Base-by-base conservation (phyloP, 495 filamentous ascomycete genomes). In the Trichoderma asperelloides region DNA sequence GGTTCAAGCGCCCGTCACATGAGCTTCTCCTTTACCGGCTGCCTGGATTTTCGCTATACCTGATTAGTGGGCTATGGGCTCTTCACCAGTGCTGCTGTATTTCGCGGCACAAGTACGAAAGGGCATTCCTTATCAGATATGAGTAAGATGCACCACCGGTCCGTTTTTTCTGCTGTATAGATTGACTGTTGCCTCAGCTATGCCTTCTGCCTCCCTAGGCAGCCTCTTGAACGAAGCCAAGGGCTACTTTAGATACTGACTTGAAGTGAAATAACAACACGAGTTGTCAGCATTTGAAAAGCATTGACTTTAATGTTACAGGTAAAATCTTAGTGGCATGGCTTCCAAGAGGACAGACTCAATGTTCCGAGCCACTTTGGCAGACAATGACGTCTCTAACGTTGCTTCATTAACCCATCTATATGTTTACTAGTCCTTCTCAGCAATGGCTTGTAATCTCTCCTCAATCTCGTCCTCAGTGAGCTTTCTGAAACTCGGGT, bases 381-480 rank as follows among this genome's bases (percentile, higher is more conserved):
- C 18, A 51, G n/a, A 51, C 1, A 45, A 13, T 28, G 12, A 60
- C 25, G 55, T 60, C 55, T 60, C 55, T 55, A 60, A 60, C 12
- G 55, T 60, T 60, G 55, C 27, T 28, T 60, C 55, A 60, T 60
- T 60, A 60, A 65, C 65, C 33, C 49, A 57, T 41, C 65, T 40
- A 30, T 47, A 40, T 28, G 30, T 18, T 47, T 70, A 71, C 87
- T 84, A 98, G 80, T 98, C 95, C 85, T 97, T 98, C 81, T 98
- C 95, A 63, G 90, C 90, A 77, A 98, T 98, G 64, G 93, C 92
- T 81, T 98, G 96, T 80, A 98, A 83, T 76, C 95, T 84, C 81
- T 97, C 96, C 73, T 98, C 95, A 73, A 98, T 98, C 85, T 98
- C 95, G 45, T 97, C 94, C 77, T 96, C 93, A 12, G 93, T 96